These are phyloP conservation scores for Helianthus annuus DNA, from an alignment of 129 eudicot genomes.

Conservation along the genomic window DNA sequence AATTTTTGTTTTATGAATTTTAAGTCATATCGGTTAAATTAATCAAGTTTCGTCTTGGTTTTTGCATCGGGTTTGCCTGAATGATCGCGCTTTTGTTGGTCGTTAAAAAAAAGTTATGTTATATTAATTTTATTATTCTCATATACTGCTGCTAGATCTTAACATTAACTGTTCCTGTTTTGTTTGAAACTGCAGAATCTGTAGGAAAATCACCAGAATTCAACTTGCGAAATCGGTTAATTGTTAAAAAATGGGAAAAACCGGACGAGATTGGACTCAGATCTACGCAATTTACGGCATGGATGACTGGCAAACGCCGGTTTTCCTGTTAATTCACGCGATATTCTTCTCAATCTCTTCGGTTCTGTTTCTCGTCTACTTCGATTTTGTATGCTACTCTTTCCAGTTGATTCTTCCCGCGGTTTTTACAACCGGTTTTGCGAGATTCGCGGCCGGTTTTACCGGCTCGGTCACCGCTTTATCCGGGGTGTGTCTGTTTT, in stretches of 20 bases:
- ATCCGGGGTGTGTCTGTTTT: conserved; percentile 70
- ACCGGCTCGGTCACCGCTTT: conserved; percentile 84
- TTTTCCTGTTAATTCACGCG: conserved; percentile 68
- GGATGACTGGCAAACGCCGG: conserved; percentile 82
- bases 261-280: conserved; percentile 91
- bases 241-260: conserved; percentile 55
- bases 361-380: conserved; percentile 60
- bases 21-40: not conserved
- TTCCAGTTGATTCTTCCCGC: conserved; percentile 44
- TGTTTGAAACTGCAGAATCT: conserved; percentile 21
- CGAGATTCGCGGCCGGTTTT: conserved; percentile 79
- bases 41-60: too few relatives aligned
- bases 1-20: too few relatives aligned
- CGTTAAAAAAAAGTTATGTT: too few relatives aligned
- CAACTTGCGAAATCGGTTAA: not conserved
- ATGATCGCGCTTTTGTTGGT: too few relatives aligned
- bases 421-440: conserved; percentile 45
- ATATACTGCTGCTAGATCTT: not conserved
- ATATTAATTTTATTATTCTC: too few relatives aligned
- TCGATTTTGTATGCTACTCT: conserved; percentile 45
- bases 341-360: conserved; percentile 53
- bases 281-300: conserved; percentile 92
- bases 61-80: too few relatives aligned
- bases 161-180: not conserved
- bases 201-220: too few relatives aligned